Conservation (phyloP, 1,284 basidiomycete genomes). For the Cystobasidium slooffiae region DNA sequence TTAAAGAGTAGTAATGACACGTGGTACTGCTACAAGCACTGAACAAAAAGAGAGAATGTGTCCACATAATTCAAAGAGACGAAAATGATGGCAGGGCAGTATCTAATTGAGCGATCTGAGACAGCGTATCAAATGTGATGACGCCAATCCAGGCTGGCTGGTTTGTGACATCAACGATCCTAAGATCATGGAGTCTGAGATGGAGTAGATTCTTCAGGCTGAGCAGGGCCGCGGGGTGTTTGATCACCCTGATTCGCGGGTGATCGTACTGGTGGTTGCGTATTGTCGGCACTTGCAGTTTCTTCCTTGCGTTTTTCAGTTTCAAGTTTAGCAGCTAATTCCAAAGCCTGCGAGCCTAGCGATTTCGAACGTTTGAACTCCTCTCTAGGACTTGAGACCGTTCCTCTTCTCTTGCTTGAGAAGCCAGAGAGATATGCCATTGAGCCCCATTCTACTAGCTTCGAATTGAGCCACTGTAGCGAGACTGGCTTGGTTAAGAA, state of each 20-base stretch:
- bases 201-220: not conserved
- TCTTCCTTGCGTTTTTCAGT: slow-evolving; percentile 7
- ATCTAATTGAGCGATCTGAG: no score
- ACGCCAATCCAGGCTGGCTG: not conserved
- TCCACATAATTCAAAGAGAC: no score
- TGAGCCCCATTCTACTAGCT: slow-evolving; percentile 94
- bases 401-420: slow-evolving; percentile 38
- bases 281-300: not conserved
- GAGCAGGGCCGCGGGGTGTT: not conserved
- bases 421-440: slow-evolving; percentile 57
- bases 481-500: slow-evolving; percentile 98
- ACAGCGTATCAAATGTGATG: no score
- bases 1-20: not conserved
- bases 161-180: not conserved
- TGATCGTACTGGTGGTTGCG: not conserved
- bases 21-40: not conserved
- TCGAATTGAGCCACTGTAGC: slow-evolving; percentile 92
- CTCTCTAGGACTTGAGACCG: slow-evolving; percentile 4
- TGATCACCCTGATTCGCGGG: not conserved
- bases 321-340: slow-evolving; percentile 13
- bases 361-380: not conserved
- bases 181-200: not conserved
- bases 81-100: no score
- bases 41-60: not conserved
- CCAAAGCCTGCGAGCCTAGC: slow-evolving; percentile 11